phyloP scores from a whole-genome alignment of 2,329 filamentous ascomycete species.

The Podosphaera aphanis region DNA sequence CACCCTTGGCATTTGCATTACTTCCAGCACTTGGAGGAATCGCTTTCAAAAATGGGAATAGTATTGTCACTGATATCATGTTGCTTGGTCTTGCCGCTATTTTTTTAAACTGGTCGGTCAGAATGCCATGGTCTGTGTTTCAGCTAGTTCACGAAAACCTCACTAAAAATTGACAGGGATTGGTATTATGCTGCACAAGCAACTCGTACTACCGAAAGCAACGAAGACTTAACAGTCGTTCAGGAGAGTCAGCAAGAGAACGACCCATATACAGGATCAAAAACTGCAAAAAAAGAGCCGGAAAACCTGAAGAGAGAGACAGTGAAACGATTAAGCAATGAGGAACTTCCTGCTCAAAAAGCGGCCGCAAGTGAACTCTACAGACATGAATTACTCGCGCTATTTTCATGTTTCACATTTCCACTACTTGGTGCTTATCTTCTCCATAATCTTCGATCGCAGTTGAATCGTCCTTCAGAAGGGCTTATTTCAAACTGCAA shows the following conservation, averaged over 20 bases:
- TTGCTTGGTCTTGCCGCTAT: constrained; percentile 58
- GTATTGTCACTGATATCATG: constrained; percentile 65
- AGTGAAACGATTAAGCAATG: background rate
- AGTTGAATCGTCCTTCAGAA: constrained; percentile 64
- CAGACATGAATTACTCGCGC: constrained; percentile 48
- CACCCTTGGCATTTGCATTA: constrained; percentile 65
- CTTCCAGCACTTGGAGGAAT: constrained; percentile 69
- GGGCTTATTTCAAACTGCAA: constrained; percentile 84
- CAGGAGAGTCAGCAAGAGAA: constrained; percentile 24
- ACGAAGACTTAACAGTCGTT: constrained; percentile 15
- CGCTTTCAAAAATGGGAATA: constrained; percentile 63
- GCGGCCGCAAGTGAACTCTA: constrained; percentile 40
- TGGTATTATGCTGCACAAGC: constrained; percentile 55
- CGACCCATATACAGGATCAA: constrained; percentile 9
- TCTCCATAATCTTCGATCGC: constrained; percentile 56
- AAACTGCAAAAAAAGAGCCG: constrained; percentile 11
- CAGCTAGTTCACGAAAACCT: background rate
- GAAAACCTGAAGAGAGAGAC: constrained; percentile 5
- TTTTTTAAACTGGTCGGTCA: constrained; percentile 81
- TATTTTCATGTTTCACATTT: constrained; percentile 56
- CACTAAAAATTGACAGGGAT: constrained; percentile 23
- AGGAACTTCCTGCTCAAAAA: constrained; percentile 10
- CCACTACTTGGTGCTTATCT: constrained; percentile 64
- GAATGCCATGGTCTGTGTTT: constrained; percentile 53
- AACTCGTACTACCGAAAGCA: constrained; percentile 26